phyloP scores from a whole-genome alignment of 2,329 filamentous ascomycete genomes.

The Paraphaeosphaeria sporulosa region DNA sequence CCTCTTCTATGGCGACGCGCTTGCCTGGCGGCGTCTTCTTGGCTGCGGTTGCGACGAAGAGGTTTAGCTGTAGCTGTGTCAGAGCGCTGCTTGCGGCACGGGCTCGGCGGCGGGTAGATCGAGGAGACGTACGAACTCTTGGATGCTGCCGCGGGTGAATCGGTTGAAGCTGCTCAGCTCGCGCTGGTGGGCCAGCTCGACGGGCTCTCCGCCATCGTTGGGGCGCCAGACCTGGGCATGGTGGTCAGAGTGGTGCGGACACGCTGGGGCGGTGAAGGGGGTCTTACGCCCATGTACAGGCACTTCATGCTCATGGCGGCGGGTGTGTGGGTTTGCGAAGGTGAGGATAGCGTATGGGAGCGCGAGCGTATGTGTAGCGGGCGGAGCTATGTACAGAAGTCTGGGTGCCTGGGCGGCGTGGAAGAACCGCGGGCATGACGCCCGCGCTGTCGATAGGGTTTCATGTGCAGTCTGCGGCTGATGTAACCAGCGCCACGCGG shows the following conservation, averaged over 20 bases:
- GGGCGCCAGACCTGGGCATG: slow-evolving; percentile 62
- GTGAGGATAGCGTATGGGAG: background rate
- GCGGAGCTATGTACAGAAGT: background rate
- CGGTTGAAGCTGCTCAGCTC: slow-evolving; percentile 80
- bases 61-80: slow-evolving; percentile 67
- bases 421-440: background rate
- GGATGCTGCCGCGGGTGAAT: slow-evolving; percentile 68
- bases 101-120: background rate
- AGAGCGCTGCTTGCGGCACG: slow-evolving; percentile 12
- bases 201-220: slow-evolving; percentile 76
- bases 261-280: slow-evolving; percentile 29
- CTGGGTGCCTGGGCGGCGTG: slow-evolving; percentile 12
- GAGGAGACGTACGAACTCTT: slow-evolving; percentile 34
- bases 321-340: background rate
- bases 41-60: slow-evolving; percentile 87
- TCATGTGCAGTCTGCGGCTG: slow-evolving; percentile 19
- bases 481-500: slow-evolving; percentile 31
- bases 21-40: slow-evolving; percentile 83
- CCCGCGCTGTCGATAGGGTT: slow-evolving; percentile 10
- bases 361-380: background rate
- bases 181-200: slow-evolving; percentile 79
- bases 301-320: slow-evolving; percentile 72
- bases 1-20: slow-evolving; percentile 69
- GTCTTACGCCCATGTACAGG: slow-evolving; percentile 82
- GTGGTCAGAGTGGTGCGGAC: slow-evolving; percentile 20